A percentile compares a stretch with the other conserved stretches of the same genome.
These are phyloP conservation scores for Anthracocystis setariae DNA, from an alignment of 1,284 basidiomycete genomes.

Conservation along the genomic window DNA sequence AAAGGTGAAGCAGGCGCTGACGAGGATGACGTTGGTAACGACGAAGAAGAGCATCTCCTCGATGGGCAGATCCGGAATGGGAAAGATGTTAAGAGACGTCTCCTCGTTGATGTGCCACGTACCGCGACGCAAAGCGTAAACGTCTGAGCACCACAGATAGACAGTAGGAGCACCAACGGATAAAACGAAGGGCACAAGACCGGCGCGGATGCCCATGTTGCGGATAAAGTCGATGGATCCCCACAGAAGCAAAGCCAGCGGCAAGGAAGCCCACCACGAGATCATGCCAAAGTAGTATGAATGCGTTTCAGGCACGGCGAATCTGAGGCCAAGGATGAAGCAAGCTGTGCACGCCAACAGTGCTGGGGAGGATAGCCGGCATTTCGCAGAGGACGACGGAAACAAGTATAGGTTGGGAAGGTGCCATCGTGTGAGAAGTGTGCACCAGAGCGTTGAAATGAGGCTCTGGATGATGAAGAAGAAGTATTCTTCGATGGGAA, in stretches of 20 bases:
- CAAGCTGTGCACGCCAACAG: conserved; percentile 6
- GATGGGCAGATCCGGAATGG: conserved; percentile 59
- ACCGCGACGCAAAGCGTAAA: conserved; percentile 57
- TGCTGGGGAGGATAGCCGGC: conserved; percentile 7
- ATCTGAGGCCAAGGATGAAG: conserved; percentile 24
- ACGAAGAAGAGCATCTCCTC: conserved; percentile 64
- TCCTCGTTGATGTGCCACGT: conserved; percentile 62
- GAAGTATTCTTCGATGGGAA: conserved; percentile 62
- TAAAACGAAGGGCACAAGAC: conserved; percentile 21
- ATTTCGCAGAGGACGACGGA: conserved; percentile 5
- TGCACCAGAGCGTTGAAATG: conserved; percentile 57
- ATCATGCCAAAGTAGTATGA: conserved; percentile 63
- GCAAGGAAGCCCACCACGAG: conserved; percentile 57
- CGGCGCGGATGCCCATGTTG: conserved; percentile 30
- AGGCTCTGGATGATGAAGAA: conserved; percentile 64
- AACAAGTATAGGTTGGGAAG: conserved; percentile 44
- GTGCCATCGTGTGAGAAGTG: conserved; percentile 55
- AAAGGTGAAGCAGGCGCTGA: conserved; percentile 61
- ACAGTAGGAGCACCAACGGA: conserved; percentile 40
- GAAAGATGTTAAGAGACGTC: conserved; percentile 59
- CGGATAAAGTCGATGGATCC: conserved; percentile 47
- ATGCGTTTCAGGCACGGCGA: conserved; percentile 25
- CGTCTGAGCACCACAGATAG: conserved; percentile 55
- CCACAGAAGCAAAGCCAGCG: conserved; percentile 53
- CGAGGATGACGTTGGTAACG: conserved; percentile 62